Base-by-base conservation (phyloP, 371 early-diverging fungal genomes). In the Furculomyces boomerangus region DNA sequence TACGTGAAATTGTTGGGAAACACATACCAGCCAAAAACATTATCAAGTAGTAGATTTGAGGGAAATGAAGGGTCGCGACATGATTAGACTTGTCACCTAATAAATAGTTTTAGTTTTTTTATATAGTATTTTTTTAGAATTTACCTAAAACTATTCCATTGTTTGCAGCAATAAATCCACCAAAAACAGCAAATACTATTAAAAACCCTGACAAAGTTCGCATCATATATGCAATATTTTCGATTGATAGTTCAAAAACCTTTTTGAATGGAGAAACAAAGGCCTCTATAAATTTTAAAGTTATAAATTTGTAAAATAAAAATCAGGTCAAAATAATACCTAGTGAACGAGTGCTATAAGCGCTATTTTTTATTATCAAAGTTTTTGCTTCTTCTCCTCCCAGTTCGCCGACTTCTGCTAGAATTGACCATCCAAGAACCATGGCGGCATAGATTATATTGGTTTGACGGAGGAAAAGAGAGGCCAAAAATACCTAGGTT, bases 71-170 rank as follows among this genome's bases (percentile, higher is more conserved):
- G 1, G 76, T 74, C 1, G 88, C 78, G 18, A 79, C 63, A 69
- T 97, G 97, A 62, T 95, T 86, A 13, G 80, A 65, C 50, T 77
- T 77, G 70, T 96, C 97, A 14, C 93, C 89, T 18, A 92, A 65
- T 10, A 16, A 35, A 35, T 35, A 35, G 35, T 35, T 35, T 7
- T 10, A 16, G 35, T 35, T 35, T 35, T 10, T 35, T 35, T 35
- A 8, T 5, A 43, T 43, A 7, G 22, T 16, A 43, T 43, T 43
- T 16, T 16, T 8, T 16, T 10, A 43, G 22, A 43, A 3, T n/a
- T 5, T 43, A 43, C 43, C 43, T 43, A 43, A 43, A 43, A 88
- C 93, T 37, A 95, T 84, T 10, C 93, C 90, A 0, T 72, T 74
- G 59, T 94, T 96, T 74, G 75, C 78, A 3, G 70, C 55, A 1